These are phyloP conservation scores for Ascochyta viciae-villosae DNA, from an alignment of 2,329 filamentous ascomycete species.

Conservation along the genomic window DNA sequence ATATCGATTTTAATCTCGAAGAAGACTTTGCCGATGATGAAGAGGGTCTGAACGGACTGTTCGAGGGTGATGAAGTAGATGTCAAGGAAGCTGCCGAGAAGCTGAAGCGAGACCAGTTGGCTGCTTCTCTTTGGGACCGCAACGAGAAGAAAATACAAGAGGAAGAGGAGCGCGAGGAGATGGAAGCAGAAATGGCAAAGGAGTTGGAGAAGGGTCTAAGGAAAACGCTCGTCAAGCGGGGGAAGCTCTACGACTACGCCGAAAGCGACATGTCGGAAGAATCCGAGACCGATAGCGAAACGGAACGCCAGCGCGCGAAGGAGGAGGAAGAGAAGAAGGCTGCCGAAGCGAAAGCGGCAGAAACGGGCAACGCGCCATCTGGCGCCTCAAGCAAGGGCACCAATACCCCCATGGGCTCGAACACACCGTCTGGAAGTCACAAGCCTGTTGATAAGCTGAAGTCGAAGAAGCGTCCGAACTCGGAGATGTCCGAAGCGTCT, in stretches of 20 bases:
- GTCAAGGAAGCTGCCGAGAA: slow-evolving; percentile 69
- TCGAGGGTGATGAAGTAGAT: slow-evolving; percentile 57
- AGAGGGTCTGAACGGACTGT: slow-evolving; percentile 60
- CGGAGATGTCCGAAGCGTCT: slow-evolving; percentile 86
- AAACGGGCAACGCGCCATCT: slow-evolving; percentile 55
- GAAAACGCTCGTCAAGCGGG: slow-evolving; percentile 82
- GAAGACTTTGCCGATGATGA: slow-evolving; percentile 86
- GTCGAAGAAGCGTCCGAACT: slow-evolving; percentile 82
- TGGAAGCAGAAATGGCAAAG: slow-evolving; percentile 72
- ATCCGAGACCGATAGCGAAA: slow-evolving; percentile 63
- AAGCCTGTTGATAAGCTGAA: slow-evolving; percentile 57
- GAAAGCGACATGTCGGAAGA: slow-evolving; percentile 67
- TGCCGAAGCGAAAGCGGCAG: slow-evolving; percentile 55
- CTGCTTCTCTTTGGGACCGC: slow-evolving; percentile 82
- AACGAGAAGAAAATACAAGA: slow-evolving; percentile 64
- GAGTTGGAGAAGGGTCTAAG: slow-evolving; percentile 77
- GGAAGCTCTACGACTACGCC: slow-evolving; percentile 87
- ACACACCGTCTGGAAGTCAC: slow-evolving; percentile 56
- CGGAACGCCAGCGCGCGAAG: slow-evolving; percentile 66
- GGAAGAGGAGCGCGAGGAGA: slow-evolving; percentile 70
- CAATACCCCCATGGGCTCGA: slow-evolving; percentile 60
- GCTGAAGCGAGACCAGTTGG: slow-evolving; percentile 80
- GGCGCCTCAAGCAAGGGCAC: slow-evolving; percentile 73
- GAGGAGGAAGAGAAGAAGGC: slow-evolving; percentile 60
- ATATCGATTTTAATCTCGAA: slow-evolving; percentile 70